phyloP scores from a whole-genome alignment of 139 green algal species.

The Chlorella sorokiniana region DNA sequence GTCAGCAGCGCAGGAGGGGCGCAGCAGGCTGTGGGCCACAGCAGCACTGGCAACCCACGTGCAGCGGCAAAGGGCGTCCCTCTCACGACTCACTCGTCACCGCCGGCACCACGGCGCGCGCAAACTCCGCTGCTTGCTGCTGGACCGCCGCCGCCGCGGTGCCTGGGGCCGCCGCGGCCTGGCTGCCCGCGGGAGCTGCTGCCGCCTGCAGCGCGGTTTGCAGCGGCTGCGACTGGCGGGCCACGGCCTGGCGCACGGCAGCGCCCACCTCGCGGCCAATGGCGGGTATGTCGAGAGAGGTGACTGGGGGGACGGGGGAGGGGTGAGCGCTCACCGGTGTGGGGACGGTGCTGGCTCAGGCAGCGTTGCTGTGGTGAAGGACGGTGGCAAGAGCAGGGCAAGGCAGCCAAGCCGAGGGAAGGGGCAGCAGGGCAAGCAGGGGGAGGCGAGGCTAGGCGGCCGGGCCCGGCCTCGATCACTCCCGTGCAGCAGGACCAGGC shows the following conservation, averaged over 20 bases:
- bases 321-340: not conserved
- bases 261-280: not conserved
- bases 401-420: not conserved
- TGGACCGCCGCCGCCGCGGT: not conserved
- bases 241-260: not conserved
- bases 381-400: not conserved
- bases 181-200: not conserved
- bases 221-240: not conserved
- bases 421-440: not conserved
- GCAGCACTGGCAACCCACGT: not conserved
- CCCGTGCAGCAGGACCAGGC: no score
- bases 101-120: not conserved
- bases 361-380: not conserved
- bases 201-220: not conserved
- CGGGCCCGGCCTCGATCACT: no score
- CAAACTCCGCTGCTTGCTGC: not conserved
- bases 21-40: no score
- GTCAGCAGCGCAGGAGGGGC: no score
- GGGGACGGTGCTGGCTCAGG: not conserved
- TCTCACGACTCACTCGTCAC: not conserved
- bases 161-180: not conserved
- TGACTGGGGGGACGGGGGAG: not conserved
- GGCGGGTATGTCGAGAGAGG: constrained; percentile 3
- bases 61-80: no score
- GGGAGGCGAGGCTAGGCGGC: no score